phyloP scores from a whole-genome alignment of 352 stramenopile species.

The Stramenopiles sp. region DNA sequence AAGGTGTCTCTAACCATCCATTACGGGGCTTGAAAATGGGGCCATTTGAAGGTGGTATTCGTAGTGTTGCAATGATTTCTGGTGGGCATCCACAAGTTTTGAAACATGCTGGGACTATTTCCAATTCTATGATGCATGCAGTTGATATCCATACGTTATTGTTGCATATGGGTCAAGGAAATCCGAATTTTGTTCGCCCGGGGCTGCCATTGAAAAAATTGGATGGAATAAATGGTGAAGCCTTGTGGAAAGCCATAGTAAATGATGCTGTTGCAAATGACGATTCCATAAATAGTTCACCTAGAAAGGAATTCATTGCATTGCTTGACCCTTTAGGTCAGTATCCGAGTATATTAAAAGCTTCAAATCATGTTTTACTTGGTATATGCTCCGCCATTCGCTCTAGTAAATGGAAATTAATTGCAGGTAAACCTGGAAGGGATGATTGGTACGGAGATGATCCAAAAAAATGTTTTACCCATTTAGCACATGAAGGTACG shows the following conservation, averaged over 20 bases:
- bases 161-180: not conserved
- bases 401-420: not conserved
- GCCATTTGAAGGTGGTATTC: not conserved
- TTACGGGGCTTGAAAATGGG: constrained; percentile 3
- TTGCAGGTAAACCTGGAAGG: not conserved
- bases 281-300: not conserved
- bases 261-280: not conserved
- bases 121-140: not conserved
- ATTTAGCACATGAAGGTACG: not conserved
- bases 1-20: not conserved
- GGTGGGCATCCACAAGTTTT: not conserved
- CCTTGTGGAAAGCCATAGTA: not conserved
- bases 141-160: constrained; percentile 1
- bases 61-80: not conserved
- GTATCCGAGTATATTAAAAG: not conserved
- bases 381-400: not conserved
- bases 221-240: not conserved
- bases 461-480: not conserved
- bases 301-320: not conserved
- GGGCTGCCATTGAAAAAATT: not conserved
- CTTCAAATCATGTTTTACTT: not conserved
- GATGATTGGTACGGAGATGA: not conserved
- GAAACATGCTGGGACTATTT: not conserved
- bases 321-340: constrained; percentile 4
- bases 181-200: not conserved